A percentile compares a stretch with the other conserved stretches of the same genome.
Conservation (phyloP, 768 basidiomycete genomes). For the Hericium alpestre region DNA sequence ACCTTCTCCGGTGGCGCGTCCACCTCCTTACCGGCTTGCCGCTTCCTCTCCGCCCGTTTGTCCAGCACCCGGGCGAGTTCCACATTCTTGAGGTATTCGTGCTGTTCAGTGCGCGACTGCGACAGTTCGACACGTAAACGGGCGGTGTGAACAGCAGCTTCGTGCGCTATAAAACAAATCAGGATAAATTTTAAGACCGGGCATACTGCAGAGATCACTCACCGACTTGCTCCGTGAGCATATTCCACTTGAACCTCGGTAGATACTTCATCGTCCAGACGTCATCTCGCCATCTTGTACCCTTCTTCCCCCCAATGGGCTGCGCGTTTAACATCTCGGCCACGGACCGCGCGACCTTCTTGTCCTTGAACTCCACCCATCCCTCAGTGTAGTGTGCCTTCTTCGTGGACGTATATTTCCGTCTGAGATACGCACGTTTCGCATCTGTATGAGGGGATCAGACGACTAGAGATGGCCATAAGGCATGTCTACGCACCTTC, state of each 20-base stretch:
- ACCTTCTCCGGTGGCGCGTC: conserved; percentile 1
- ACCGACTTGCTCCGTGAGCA: conserved; percentile 98
- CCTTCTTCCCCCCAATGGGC: conserved; percentile 89
- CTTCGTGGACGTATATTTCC: conserved; percentile 74
- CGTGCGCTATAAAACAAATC: conserved; percentile 55
- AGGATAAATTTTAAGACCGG: neutral
- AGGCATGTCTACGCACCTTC: conserved; percentile 49
- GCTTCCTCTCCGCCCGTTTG: conserved; percentile 59
- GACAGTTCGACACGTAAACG: conserved; percentile 87
- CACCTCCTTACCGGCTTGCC: conserved; percentile 16
- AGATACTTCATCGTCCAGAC: conserved; percentile 99
- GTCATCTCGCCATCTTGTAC: conserved; percentile 86
- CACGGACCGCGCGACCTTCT: conserved; percentile 78
- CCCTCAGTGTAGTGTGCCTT: conserved; percentile 89
- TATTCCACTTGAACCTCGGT: conserved; percentile 96
- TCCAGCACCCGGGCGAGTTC: conserved; percentile 82
- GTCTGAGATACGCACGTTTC: conserved; percentile 76
- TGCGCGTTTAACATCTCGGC: conserved; percentile 96
- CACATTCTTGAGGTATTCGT: conserved; percentile 88
- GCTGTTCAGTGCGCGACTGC: conserved; percentile 80
- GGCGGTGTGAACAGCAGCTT: conserved; percentile 79
- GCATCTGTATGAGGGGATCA: conserved; percentile 40
- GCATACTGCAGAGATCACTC: conserved; percentile 23
- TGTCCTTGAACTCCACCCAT: conserved; percentile 97
- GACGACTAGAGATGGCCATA: neutral